Evolutionary conservation across 1,139 yeast species (phyloP).

Genomic region (Geotrichum restrictum): DNA sequence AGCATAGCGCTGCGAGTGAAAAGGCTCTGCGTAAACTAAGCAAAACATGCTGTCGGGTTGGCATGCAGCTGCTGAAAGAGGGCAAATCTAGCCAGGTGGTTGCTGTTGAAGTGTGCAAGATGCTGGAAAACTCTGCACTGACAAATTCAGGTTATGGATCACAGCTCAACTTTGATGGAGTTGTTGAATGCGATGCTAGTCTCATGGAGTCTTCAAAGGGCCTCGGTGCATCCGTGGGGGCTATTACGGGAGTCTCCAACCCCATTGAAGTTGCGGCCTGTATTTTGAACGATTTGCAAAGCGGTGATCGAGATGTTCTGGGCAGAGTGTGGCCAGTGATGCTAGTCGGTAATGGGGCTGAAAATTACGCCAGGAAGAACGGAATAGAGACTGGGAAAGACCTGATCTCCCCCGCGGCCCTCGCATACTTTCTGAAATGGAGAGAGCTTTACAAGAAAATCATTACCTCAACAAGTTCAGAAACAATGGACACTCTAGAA

Average conservation of each 20-base stretch:
- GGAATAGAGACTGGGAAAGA: constrained; percentile 26
- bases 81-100: constrained; percentile 24
- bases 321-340: constrained; percentile 38
- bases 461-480: not conserved
- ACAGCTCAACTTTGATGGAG: constrained; percentile 46
- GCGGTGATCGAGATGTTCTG: constrained; percentile 21
- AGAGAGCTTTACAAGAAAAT: constrained; percentile 14
- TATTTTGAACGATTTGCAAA: constrained; percentile 26
- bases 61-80: constrained; percentile 25
- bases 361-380: constrained; percentile 27
- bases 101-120: constrained; percentile 31
- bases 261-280: constrained; percentile 33
- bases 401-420: constrained; percentile 25
- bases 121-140: constrained; percentile 45
- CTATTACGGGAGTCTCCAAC: constrained; percentile 32
- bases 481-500: constrained; percentile 1
- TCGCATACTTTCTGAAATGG: constrained; percentile 28
- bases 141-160: constrained; percentile 61
- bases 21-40: constrained; percentile 27
- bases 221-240: constrained; percentile 36
- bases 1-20: constrained; percentile 27
- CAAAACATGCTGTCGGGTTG: constrained; percentile 26
- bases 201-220: constrained; percentile 29
- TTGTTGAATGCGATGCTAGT: constrained; percentile 52
- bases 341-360: constrained; percentile 39